Base-by-base conservation (phyloP, 148 eudicot species). In the Diospyros lotus region DNA sequence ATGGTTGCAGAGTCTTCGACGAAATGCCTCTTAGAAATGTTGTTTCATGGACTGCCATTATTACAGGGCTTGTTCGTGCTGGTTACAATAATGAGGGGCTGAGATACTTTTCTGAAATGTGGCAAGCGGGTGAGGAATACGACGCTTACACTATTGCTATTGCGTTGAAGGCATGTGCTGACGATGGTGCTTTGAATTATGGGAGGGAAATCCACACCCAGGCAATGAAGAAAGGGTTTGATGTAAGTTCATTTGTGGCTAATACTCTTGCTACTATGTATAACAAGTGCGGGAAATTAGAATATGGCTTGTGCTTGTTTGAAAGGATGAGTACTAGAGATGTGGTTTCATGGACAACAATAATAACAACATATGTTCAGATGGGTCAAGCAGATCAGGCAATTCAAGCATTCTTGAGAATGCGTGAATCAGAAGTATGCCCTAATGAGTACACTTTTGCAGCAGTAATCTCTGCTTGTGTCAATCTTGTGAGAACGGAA, bases 91-190 rank as follows among this genome's bases (percentile, higher is more conserved):
- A 77, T 63, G 86, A 82, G 73, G 98, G 90, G 4, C 76, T 94
- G 79, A 55, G 68, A 72, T 90, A 87, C 85, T 94, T 94, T 83
- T 80, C 88, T 7, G 86, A 87, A 2, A 88, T 94, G 89, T 82
- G 86, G 85, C 79, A 64, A 56, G 82, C 72, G 0, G 79, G 82
- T 48, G 84, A 88, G 64, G 83, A 74, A 4, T 88, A 87, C 79
- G 97, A 91, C 78, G 81, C 98, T 2, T 85, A 86, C 74, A 81
- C 89, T 62, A 87, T 87, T 75, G 91, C 98, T 4, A 91, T 85
- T 81, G 98, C 95, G 2, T 84, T 94, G 81, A 94, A 94, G 86
- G 97, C 97, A 17, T 94, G 98, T 82, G 89, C 97, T 52, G 88
- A 86, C 71, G 73, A 64, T 9, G 82, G 83, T 68, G 80, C 82